Conservation (phyloP, 202 grass and related monocot genomes). For the Brachypodium distachyon region DNA sequence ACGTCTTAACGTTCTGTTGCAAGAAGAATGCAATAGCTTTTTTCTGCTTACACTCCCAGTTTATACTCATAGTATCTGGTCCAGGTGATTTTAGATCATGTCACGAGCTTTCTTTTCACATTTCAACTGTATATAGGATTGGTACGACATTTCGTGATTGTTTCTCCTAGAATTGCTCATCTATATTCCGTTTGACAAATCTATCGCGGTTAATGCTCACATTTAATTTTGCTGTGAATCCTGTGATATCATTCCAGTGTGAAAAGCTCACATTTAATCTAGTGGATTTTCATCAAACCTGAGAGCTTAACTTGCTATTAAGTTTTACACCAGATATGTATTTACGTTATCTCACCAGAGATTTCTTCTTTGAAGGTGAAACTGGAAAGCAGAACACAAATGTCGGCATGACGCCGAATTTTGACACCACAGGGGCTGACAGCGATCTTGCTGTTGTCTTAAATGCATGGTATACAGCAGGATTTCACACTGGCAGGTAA, state of each 20-base stretch:
- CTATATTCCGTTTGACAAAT: neutral
- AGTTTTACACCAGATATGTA: neutral
- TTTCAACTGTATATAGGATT: neutral
- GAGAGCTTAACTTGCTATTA: neutral
- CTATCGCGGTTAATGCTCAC: neutral
- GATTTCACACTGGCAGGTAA: conserved; percentile 88
- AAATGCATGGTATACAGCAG: conserved; percentile 84
- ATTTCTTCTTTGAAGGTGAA: neutral
- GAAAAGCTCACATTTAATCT: neutral
- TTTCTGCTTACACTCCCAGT: neutral
- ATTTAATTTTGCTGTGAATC: neutral
- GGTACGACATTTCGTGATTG: neutral
- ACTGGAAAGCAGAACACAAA: conserved; percentile 28
- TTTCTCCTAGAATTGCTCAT: neutral
- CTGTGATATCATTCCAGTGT: neutral
- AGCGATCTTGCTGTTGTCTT: conserved; percentile 59
- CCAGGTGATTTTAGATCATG: neutral
- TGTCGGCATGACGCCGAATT: conserved; percentile 22
- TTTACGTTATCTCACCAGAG: neutral
- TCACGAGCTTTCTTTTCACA: neutral
- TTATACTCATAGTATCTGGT: neutral
- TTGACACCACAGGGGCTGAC: conserved; percentile 23
- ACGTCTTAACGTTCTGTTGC: neutral
- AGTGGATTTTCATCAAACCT: neutral
- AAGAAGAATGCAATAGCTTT: conserved; percentile 3